Evolutionary conservation across 208 protist genomes (phyloP), one percentile per base, ranked within the genome.

Genomic region (Wallacemonas sp.): DNA sequence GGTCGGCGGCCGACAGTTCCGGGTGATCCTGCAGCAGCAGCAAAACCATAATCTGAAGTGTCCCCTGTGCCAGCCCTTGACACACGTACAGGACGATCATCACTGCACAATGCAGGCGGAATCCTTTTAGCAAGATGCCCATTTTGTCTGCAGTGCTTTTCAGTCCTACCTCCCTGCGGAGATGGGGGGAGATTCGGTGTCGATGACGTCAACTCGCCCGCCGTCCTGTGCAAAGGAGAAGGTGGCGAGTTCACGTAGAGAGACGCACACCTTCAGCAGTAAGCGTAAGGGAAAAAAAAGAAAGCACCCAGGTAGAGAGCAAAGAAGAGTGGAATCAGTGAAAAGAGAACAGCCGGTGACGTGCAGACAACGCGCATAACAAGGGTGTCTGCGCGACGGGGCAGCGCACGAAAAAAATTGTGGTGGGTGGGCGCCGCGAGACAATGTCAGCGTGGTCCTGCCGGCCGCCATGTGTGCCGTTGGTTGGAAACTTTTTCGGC

Each of bases 1-100:
- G 45, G 29, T 80, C 61, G 3, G 58, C 55, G 0, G 46, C 53
- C 4, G 66, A 60, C 21, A 65, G 37, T 24, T 58, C 50, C 2
- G 66, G 66, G 41, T 66, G 50, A 1, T 21, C 6, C 46, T 72
- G 58, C 17, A 72, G 34, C 13, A 72, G 15, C 6, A 72, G 15
- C 36, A 72, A 27, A 8, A 60, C 22, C 29, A 72, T 50, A 26
- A 61, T 53, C 6, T 24, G 33, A 2, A 72, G 27, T 17, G 58
- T 66, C 15, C 66, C 66, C 30, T 55, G 41, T 8, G 53, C 58
- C 4, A 72, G 21, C 8, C 66, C 66, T 26, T 72, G 66, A 41
- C 57, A 66, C 1, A 63, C 15, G 46, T 72, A 72, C 24, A 72
- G 30, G 10, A 66, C 15, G 21, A 39, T 30, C 30, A 72, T 72